phyloP scores from a whole-genome alignment of 2,329 filamentous ascomycete species.

The Aspergillus sp. region DNA sequence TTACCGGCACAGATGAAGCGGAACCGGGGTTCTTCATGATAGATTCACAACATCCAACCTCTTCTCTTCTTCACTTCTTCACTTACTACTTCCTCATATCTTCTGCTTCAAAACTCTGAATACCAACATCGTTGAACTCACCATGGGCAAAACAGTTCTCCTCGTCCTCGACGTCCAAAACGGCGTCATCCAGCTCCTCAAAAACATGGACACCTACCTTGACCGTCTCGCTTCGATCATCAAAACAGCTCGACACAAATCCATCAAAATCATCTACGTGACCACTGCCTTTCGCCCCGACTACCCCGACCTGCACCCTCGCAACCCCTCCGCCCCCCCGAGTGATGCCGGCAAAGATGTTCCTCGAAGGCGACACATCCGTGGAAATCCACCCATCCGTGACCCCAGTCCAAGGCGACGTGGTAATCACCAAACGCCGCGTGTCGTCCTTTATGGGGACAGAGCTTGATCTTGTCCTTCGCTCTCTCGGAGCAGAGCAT shows the following conservation, averaged over 20 bases:
- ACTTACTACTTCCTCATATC: too few relatives aligned
- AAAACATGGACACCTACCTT: conserved; percentile 16
- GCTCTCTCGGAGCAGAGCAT: conserved; percentile 19
- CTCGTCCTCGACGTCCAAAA: conserved; percentile 34
- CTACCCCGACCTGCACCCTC: conserved; percentile 24
- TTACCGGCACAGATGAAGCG: too few relatives aligned
- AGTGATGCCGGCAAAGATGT: conserved; percentile 14
- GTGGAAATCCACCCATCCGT: conserved; percentile 16
- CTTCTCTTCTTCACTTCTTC: too few relatives aligned
- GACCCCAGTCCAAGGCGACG: conserved; percentile 17
- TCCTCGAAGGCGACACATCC: conserved; percentile 18
- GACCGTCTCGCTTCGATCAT: conserved; percentile 14
- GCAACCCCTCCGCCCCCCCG: conserved; percentile 16
- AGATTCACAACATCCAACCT: too few relatives aligned
- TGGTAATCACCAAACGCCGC: conserved; percentile 30
- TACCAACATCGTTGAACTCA: background rate
- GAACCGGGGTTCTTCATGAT: too few relatives aligned
- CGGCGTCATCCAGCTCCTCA: conserved; percentile 20
- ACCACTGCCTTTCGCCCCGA: conserved; percentile 26
- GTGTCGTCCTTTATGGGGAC: conserved; percentile 32
- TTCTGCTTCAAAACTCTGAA: too few relatives aligned
- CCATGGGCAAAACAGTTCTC: conserved; percentile 25
- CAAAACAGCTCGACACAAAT: conserved; percentile 18
- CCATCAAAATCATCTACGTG: conserved; percentile 29
- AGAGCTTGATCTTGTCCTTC: conserved; percentile 31